A percentile compares a stretch with the other conserved stretches of the same genome.
These are phyloP conservation scores for Cyphellophora europaea DNA, from an alignment of 2,329 filamentous ascomycete genomes.

Conservation along the genomic window DNA sequence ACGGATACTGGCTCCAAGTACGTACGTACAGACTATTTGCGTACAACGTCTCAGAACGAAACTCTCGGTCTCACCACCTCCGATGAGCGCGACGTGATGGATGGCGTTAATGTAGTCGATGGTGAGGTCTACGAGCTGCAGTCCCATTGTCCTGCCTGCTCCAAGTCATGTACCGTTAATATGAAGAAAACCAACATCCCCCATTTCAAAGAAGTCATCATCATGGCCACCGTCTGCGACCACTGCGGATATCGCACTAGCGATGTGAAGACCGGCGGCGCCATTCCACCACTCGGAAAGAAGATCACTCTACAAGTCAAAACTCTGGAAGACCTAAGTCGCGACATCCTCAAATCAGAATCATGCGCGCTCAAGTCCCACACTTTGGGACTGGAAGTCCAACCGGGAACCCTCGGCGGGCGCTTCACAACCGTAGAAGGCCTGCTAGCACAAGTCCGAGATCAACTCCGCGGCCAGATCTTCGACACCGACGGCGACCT, in stretches of 20 bases:
- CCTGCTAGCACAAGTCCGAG: conserved; percentile 80
- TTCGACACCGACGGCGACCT: conserved; percentile 58
- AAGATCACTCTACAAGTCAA: conserved; percentile 70
- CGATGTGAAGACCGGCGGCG: conserved; percentile 95
- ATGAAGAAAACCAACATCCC: conserved; percentile 99
- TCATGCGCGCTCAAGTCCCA: conserved; percentile 80
- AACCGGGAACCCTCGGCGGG: conserved; percentile 88
- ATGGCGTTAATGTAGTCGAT: conserved; percentile 75
- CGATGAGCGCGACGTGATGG: conserved; percentile 38
- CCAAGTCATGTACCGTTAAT: conserved; percentile 75
- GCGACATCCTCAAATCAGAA: conserved; percentile 95
- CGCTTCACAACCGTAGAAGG: conserved; percentile 97
- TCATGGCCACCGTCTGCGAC: conserved; percentile 25
- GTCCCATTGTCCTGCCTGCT: conserved; percentile 83
- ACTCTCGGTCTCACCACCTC: conserved; percentile 60
- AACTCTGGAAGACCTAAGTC: conserved; percentile 62
- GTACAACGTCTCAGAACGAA: conserved; percentile 79
- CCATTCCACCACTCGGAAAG: conserved; percentile 75
- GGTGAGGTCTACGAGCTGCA: conserved; percentile 92
- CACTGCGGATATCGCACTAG: conserved; percentile 90
- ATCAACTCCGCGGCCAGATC: conserved; percentile 80
- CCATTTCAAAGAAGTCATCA: conserved; percentile 55
- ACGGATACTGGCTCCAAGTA: conserved; percentile 74
- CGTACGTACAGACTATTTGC: conserved; percentile 72
- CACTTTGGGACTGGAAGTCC: conserved; percentile 77